Base-by-base conservation (phyloP, 352 stramenopile genomes). In the Globisporangium megalacanthum region DNA sequence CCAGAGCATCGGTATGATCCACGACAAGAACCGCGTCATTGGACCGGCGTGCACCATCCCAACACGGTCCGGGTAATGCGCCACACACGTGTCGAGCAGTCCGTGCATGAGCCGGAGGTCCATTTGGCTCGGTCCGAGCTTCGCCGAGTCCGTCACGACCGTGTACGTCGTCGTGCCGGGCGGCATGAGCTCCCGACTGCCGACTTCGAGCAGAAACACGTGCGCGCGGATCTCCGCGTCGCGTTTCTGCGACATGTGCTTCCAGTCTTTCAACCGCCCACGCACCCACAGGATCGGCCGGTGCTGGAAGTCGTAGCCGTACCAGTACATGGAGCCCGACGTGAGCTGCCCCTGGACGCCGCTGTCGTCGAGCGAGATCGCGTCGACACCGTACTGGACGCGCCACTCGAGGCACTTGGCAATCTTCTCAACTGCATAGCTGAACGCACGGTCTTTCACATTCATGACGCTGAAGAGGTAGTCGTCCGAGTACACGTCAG, bases 301-400 rank as follows among this genome's bases (percentile, higher is more conserved):
- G 54, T 86, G 79, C 56, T 82, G 60, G 47, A 76, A 83, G 58
- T 88, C 78, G 60, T 86, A 88, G 33, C 78, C 78, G 51, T 83
- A 82, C 78, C 78, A 88, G 56, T 88, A 88, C 72, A 88, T 85
- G 33, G 64, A 84, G 4, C 74, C 76, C 1, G 65, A 77, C 33
- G 41, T 48, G n/a, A 88, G 56, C 25, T 84, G 76, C 0, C 47
- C 19, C 20, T 73, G 66, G 6, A 86, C 72, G 35, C 35, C 35
- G 35, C 35, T 39, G 4, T 83, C 66, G 7, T 74, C 65, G 33
- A 78, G 64, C 5, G 57, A 56, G 42, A 75, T 68, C 25, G 31
- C 37, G 17, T 80, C 64, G n/a, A 83, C 74, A 13, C 70, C 56
- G 47, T 84, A 88, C 49, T 54, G 56, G 6, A 57, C 58, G 6